phyloP scores from a whole-genome alignment of 2,329 filamentous ascomycete genomes.

The Colletotrichum lini region DNA sequence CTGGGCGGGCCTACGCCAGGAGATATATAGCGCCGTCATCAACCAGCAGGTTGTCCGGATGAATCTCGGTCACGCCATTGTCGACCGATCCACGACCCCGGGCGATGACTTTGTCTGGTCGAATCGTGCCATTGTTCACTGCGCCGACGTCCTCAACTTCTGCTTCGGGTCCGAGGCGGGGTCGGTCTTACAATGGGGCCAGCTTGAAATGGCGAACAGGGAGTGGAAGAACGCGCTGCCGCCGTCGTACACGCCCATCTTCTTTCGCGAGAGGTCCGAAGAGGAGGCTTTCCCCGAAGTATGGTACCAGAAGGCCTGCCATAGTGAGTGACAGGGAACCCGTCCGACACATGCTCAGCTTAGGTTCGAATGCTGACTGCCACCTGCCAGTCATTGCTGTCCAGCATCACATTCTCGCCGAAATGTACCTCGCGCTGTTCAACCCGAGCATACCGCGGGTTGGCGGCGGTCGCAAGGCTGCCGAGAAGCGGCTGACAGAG shows the following conservation, averaged over 20 bases:
- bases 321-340: slow-evolving; percentile 28
- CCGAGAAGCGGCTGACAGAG: slow-evolving; percentile 52
- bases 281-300: slow-evolving; percentile 53
- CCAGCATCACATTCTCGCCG: slow-evolving; percentile 72
- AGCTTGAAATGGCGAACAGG: slow-evolving; percentile 42
- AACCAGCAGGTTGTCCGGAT: slow-evolving; percentile 63
- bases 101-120: slow-evolving; percentile 70
- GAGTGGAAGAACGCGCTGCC: slow-evolving; percentile 43
- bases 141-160: slow-evolving; percentile 74
- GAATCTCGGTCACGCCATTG: slow-evolving; percentile 62
- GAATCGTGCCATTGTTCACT: slow-evolving; percentile 74
- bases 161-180: slow-evolving; percentile 65
- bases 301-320: slow-evolving; percentile 43
- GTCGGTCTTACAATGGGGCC: slow-evolving; percentile 39
- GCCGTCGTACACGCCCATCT: slow-evolving; percentile 42
- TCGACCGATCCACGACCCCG: slow-evolving; percentile 64
- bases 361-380: slow-evolving; percentile 42
- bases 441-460: slow-evolving; percentile 68
- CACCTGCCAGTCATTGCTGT: slow-evolving; percentile 67
- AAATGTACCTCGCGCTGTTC: slow-evolving; percentile 70
- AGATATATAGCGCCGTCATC: slow-evolving; percentile 71
- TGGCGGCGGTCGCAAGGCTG: slow-evolving; percentile 54
- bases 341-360: no score
- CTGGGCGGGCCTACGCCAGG: slow-evolving; percentile 71
- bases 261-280: slow-evolving; percentile 44